phyloP scores from a whole-genome alignment of 2,329 filamentous ascomycete species.

The Magnaporthiopsis rhizophila region DNA sequence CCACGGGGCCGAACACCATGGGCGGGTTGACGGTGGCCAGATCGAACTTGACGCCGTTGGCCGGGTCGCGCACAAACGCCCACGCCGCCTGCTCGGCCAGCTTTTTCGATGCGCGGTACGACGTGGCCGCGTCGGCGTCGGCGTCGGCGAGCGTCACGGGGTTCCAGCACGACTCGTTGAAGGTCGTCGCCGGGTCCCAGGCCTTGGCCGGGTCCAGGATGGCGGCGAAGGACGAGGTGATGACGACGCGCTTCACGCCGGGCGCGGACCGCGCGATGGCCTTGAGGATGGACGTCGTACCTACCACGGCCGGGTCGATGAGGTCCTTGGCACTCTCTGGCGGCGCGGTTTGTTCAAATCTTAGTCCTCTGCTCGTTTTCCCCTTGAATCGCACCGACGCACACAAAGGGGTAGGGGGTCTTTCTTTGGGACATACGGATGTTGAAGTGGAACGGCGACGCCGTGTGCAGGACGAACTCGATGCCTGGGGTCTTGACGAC shows the following conservation, averaged over 20 bases:
- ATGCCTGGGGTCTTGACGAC: constrained; percentile 42
- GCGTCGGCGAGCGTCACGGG: constrained; percentile 35
- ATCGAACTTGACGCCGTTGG: constrained; percentile 37
- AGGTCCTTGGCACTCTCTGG: constrained; percentile 43
- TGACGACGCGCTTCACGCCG: constrained; percentile 61
- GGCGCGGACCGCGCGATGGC: constrained; percentile 54
- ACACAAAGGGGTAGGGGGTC: too few relatives aligned
- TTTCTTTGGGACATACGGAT: constrained; percentile 27
- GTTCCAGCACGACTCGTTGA: constrained; percentile 41
- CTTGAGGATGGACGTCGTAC: constrained; percentile 61
- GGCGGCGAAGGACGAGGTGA: constrained; percentile 50
- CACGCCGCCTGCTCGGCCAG: constrained; percentile 44
- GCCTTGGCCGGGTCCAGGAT: constrained; percentile 33
- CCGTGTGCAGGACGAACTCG: constrained; percentile 52
- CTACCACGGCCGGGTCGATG: constrained; percentile 49
- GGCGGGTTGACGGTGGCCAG: constrained; percentile 47
- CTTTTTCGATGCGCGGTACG: constrained; percentile 46
- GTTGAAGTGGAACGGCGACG: constrained; percentile 50
- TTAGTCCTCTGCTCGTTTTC: neutral
- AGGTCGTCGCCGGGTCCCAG: constrained; percentile 27
- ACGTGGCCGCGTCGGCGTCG: constrained; percentile 19
- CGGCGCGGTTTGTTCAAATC: neutral
- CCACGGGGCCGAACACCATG: constrained; percentile 45
- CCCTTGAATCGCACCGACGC: neutral
- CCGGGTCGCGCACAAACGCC: constrained; percentile 34